Percentiles rank a stretch among this genome's conserved stretches.
Evolutionary conservation across 768 basidiomycete genomes (phyloP).

Genomic region (Termitomyces sp.): DNA sequence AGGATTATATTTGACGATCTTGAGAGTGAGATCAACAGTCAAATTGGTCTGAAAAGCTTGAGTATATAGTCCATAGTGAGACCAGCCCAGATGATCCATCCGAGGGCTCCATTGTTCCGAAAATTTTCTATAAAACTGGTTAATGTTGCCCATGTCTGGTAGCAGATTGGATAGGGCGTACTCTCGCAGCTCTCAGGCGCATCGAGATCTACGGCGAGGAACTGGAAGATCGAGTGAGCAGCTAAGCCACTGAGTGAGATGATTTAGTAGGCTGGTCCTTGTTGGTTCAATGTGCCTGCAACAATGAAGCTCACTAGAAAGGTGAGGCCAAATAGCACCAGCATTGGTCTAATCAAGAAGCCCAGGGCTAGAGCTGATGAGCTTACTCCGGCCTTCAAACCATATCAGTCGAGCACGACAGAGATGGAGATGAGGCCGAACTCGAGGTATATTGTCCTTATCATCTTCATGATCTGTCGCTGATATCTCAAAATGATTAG

Average conservation of each 20-base stretch:
- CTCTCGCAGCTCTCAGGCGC: neutral
- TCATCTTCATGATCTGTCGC: no score
- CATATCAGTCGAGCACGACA: neutral
- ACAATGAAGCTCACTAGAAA: constrained; percentile 37
- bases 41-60: no score
- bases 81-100: neutral
- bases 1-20: no score
- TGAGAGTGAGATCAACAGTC: no score
- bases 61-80: neutral
- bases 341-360: constrained; percentile 34
- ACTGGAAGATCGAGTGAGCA: constrained; percentile 1
- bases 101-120: neutral
- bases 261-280: constrained; percentile 30
- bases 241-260: constrained; percentile 17
- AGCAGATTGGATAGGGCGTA: neutral
- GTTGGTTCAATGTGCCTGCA: constrained; percentile 32
- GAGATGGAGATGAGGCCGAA: no score
- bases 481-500: no score
- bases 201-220: neutral
- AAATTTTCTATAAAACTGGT: neutral
- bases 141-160: neutral
- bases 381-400: constrained; percentile 41
- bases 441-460: no score
- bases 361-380: constrained; percentile 57
- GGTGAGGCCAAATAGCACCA: constrained; percentile 33